A percentile compares a stretch with the other conserved stretches of the same genome.
phyloP scores from a whole-genome alignment of 306 rosid species.

The Carpinus fangiana region DNA sequence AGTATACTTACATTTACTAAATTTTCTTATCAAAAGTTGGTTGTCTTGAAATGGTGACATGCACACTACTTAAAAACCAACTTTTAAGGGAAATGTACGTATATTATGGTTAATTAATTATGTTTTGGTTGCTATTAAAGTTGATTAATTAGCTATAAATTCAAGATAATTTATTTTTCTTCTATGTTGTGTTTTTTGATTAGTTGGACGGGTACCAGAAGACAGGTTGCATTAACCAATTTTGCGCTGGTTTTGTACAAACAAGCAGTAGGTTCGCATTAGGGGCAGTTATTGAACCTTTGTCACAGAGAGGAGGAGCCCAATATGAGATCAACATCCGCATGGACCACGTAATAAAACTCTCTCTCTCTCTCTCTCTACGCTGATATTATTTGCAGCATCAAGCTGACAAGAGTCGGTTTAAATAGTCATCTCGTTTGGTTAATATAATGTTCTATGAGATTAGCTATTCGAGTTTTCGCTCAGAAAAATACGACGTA shows the following conservation, averaged over 20 bases:
- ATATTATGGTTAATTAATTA: too few relatives aligned
- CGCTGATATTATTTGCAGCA: too few relatives aligned
- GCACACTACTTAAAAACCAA: too few relatives aligned
- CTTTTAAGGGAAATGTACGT: neutral
- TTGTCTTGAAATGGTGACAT: too few relatives aligned
- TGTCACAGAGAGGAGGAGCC: conserved; percentile 24
- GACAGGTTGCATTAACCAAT: conserved; percentile 72
- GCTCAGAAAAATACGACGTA: too few relatives aligned
- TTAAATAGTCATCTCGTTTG: too few relatives aligned
- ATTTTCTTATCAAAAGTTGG: too few relatives aligned
- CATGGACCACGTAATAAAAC: conserved; percentile 41
- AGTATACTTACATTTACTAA: conserved; percentile 17
- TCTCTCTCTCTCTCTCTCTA: too few relatives aligned
- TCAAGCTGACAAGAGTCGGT: too few relatives aligned
- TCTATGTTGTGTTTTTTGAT: neutral
- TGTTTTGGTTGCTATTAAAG: too few relatives aligned
- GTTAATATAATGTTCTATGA: too few relatives aligned
- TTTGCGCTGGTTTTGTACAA: conserved; percentile 66
- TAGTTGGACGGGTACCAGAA: conserved; percentile 55
- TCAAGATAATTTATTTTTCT: neutral
- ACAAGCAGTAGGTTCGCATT: conserved; percentile 34
- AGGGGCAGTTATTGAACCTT: conserved; percentile 42
- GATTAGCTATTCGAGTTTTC: too few relatives aligned
- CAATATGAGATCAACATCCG: conserved; percentile 40
- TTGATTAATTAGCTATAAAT: neutral